Evolutionary conservation across 306 rosid species (phyloP), one percentile per base, ranked within the genome.

Genomic region (Begonia loranthoides): DNA sequence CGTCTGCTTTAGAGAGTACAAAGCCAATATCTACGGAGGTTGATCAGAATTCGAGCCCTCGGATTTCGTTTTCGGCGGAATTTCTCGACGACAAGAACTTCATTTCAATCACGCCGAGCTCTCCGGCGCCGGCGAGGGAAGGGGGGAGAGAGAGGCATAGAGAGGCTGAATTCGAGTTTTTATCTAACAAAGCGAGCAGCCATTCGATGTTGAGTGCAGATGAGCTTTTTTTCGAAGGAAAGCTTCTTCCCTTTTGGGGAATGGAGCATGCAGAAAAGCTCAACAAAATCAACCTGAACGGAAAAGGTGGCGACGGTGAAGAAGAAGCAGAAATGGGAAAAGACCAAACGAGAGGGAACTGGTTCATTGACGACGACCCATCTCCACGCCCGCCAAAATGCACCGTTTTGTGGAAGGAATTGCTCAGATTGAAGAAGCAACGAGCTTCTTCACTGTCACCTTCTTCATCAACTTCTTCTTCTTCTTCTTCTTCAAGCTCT

Each of bases 301-400:
- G 65, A 6, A 82, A 76, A 61, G 80, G 74, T 1, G 61, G 43
- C 0, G 80, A 65, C 38, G 66, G 22, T 46, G 62, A 45, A 7
- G 83, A 49, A 6, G 69, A 55, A 10, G 76, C 67, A 17, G 74
- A 57, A 12, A 66, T 14, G 15, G 60, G 55, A 56, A 80, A 61
- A 24, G 51, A 78, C 40, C 87, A 73, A 41, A 75, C 34, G 41
- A 79, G 93, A 76, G 90, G 67, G 24, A 82, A 66, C 50, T 92
- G 99, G 96, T 87, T 87, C 73, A 83, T 83, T 15, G 99, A 92
- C 67, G 99, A 92, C 51, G 94, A 92, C 57, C 99, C 99, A 1
- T 92, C 99, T 69, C 94, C 99, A 2, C 83, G 99, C 60, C 99
- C 99, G 45, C 96, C 99, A 3, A 92, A 83, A 70, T 92, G 99